These are phyloP conservation scores for Neurospora discreta DNA, from an alignment of 495 filamentous ascomycete genomes.

Conservation along the genomic window DNA sequence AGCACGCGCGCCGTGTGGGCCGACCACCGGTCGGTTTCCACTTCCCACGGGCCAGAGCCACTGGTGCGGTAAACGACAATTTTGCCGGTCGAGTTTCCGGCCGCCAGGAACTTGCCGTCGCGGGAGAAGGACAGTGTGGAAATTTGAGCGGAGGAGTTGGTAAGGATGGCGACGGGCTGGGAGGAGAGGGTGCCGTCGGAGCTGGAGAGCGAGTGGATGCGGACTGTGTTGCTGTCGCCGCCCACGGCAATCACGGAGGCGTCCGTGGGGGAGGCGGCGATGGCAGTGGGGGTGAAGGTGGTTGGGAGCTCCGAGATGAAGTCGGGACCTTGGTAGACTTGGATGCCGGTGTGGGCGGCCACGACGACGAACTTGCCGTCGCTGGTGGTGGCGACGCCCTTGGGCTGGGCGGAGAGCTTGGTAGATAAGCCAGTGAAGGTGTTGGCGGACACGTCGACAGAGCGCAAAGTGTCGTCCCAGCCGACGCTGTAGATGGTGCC, in stretches of 20 bases:
- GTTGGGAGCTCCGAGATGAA: constrained; percentile 36
- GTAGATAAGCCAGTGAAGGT: constrained; percentile 35
- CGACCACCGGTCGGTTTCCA: constrained; percentile 74
- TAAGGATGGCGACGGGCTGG: constrained; percentile 32
- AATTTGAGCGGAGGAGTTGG: constrained; percentile 43
- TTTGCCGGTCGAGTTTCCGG: constrained; percentile 75
- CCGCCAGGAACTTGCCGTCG: constrained; percentile 60
- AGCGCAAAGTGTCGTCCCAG: constrained; percentile 91
- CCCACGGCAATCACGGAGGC: constrained; percentile 63
- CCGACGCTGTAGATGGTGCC: constrained; percentile 70
- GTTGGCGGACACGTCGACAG: constrained; percentile 48
- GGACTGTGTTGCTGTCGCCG: constrained; percentile 56
- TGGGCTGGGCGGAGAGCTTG: constrained; percentile 41
- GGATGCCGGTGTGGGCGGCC: constrained; percentile 53
- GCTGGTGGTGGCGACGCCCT: constrained; percentile 34
- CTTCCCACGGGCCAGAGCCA: constrained; percentile 32
- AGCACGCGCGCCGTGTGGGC: constrained; percentile 84
- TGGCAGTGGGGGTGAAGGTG: constrained; percentile 50
- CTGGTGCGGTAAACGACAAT: constrained; percentile 60
- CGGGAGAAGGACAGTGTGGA: constrained; percentile 70
- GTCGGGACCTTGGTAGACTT: constrained; percentile 45
- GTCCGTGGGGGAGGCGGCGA: constrained; percentile 44
- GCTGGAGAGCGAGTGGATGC: constrained; percentile 53
- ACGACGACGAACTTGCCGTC: constrained; percentile 42
- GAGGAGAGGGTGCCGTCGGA: constrained; percentile 29